These are phyloP conservation scores for Mangifera indica DNA, from an alignment of 345 rosid genomes.

Conservation along the genomic window DNA sequence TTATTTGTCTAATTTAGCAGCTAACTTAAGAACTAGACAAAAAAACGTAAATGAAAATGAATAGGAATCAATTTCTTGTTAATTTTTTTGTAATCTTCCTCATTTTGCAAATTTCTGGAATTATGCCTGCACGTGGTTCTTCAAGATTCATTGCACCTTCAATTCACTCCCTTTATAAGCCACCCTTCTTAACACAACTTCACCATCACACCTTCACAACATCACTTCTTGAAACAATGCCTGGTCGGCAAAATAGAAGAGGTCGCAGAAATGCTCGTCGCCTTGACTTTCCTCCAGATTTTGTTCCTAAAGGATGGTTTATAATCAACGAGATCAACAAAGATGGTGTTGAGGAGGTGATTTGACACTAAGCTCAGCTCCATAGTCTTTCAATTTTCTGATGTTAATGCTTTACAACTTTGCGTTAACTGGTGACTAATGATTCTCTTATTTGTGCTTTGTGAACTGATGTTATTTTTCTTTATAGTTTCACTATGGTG, in stretches of 20 bases:
- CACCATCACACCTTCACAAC: not conserved
- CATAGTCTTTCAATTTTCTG: no score
- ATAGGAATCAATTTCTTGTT: not conserved
- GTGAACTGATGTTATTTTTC: not conserved
- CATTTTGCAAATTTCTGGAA: not conserved
- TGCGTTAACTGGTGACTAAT: not conserved
- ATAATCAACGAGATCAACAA: not conserved
- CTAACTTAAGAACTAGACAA: not conserved
- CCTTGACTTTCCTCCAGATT: not conserved
- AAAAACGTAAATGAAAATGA: not conserved
- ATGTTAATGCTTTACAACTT: not conserved
- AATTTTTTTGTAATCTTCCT: not conserved
- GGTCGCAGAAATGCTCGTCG: no score
- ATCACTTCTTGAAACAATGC: not conserved
- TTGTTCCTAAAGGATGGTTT: slow-evolving; percentile 9
- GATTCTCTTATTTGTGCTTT: not conserved
- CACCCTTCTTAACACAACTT: not conserved
- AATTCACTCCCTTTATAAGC: not conserved
- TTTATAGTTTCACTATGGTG: not conserved
- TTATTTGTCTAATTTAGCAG: slow-evolving; percentile 8
- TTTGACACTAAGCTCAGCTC: not conserved
- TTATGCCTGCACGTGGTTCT: slow-evolving; percentile 9
- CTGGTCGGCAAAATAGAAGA: not conserved
- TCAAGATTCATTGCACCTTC: not conserved
- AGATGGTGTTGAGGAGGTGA: not conserved